Evolutionary conservation across 495 filamentous ascomycete species (phyloP).

Genomic region (Astrothelium subdiscretum): DNA sequence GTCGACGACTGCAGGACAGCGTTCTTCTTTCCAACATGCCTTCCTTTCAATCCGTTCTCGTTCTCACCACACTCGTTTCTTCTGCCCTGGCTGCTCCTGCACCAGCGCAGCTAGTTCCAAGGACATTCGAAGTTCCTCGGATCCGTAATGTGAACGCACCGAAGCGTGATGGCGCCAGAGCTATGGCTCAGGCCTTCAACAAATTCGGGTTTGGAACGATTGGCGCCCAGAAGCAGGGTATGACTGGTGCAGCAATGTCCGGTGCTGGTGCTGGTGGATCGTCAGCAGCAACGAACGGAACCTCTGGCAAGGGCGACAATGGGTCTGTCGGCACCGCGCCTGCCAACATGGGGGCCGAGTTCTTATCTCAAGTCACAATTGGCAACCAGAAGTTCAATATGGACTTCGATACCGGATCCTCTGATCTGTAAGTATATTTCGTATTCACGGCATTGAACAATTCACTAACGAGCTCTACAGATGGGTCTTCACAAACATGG

Average conservation of each 20-base stretch:
- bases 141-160: neutral
- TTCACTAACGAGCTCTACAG: conserved; percentile 20
- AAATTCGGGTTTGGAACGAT: neutral
- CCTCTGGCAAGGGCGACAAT: neutral
- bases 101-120: neutral
- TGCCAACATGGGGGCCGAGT: conserved; percentile 35
- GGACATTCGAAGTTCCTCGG: neutral
- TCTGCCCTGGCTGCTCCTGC: neutral
- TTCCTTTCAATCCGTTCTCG: neutral
- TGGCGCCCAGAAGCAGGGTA: neutral
- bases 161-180: neutral
- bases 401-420: conserved; percentile 75
- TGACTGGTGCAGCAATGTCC: neutral
- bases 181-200: neutral
- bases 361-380: conserved; percentile 57
- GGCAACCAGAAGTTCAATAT: conserved; percentile 63
- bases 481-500: conserved; percentile 66
- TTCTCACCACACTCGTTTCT: neutral
- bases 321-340: neutral
- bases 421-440: conserved; percentile 58
- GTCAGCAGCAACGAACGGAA: neutral
- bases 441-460: neutral
- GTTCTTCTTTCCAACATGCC: neutral
- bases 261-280: neutral
- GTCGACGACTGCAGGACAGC: neutral